Percentiles rank a stretch among this genome's conserved stretches.
Conservation (phyloP, 2,329 filamentous ascomycete species). For the Trichoderma guizhouense region DNA sequence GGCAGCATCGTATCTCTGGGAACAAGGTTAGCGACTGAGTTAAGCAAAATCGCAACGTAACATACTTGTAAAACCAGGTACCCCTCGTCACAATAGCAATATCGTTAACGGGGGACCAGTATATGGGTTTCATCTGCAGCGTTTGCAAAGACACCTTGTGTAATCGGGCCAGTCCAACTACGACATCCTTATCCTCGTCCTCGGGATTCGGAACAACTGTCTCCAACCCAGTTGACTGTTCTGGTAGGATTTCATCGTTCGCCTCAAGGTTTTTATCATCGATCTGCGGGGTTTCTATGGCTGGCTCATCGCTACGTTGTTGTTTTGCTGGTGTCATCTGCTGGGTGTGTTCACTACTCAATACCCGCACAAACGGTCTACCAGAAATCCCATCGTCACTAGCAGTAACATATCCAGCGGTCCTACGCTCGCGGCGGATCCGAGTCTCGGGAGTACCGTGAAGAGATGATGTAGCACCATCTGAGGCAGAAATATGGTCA, state of each 20-base stretch:
- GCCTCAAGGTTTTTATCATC: not conserved
- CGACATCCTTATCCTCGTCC: slow-evolving; percentile 54
- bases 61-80: slow-evolving; percentile 89
- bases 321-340: slow-evolving; percentile 6
- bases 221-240: slow-evolving; percentile 13
- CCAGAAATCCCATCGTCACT: slow-evolving; percentile 53
- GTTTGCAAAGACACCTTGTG: slow-evolving; percentile 83
- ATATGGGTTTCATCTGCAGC: slow-evolving; percentile 91
- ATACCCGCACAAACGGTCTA: slow-evolving; percentile 51
- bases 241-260: slow-evolving; percentile 15
- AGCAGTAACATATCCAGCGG: slow-evolving; percentile 23
- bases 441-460: slow-evolving; percentile 21
- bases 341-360: slow-evolving; percentile 31
- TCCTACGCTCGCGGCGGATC: slow-evolving; percentile 25
- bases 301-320: not conserved
- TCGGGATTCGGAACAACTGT: slow-evolving; percentile 11
- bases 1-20: slow-evolving; percentile 80
- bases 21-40: slow-evolving; percentile 19
- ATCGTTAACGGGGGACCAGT: slow-evolving; percentile 94
- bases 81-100: slow-evolving; percentile 76
- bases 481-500: not conserved
- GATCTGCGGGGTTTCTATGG: not conserved
- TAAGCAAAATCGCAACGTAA: not conserved
- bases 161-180: slow-evolving; percentile 84
- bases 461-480: not conserved